A percentile compares a stretch with the other conserved stretches of the same genome.
Evolutionary conservation across 139 green algal species (phyloP).

Genomic region (Penium margaritaceum): DNA sequence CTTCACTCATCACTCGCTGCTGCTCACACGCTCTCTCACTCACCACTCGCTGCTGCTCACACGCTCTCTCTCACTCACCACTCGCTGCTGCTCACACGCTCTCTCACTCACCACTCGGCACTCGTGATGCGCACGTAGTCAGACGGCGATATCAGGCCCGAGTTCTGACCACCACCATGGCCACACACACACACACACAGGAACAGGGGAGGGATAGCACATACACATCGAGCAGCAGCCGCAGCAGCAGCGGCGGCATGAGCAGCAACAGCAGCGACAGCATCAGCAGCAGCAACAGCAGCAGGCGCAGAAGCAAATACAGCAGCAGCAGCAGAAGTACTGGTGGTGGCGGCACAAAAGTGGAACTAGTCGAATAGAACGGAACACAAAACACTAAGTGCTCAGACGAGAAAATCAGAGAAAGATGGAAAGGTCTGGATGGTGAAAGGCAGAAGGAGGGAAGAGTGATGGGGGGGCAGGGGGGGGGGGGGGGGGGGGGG

Average conservation of each 20-base stretch:
- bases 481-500: neutral
- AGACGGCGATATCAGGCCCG: slow-evolving; percentile 65
- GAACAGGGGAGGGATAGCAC: too few species aligned
- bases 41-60: slow-evolving; percentile 67
- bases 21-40: slow-evolving; percentile 64
- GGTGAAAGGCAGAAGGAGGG: neutral
- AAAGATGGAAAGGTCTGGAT: too few species aligned
- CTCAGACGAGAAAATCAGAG: too few species aligned
- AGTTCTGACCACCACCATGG: slow-evolving; percentile 46
- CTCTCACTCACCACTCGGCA: slow-evolving; percentile 56
- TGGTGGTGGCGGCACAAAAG: too few species aligned
- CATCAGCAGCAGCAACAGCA: too few species aligned
- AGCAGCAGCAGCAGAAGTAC: too few species aligned
- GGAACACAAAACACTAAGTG: too few species aligned
- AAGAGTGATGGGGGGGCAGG: neutral
- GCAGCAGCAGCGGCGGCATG: too few species aligned
- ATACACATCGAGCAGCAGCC: too few species aligned
- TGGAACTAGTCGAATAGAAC: too few species aligned
- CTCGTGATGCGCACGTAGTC: slow-evolving; percentile 79
- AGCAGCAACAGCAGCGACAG: too few species aligned
- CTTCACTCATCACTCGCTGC: slow-evolving; percentile 55
- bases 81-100: slow-evolving; percentile 70
- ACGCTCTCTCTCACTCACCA: slow-evolving; percentile 46
- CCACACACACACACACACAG: neutral
- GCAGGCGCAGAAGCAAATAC: too few species aligned